Evolutionary conservation across 2,329 filamentous ascomycete genomes (phyloP).

Genomic region (Apiospora marii): DNA sequence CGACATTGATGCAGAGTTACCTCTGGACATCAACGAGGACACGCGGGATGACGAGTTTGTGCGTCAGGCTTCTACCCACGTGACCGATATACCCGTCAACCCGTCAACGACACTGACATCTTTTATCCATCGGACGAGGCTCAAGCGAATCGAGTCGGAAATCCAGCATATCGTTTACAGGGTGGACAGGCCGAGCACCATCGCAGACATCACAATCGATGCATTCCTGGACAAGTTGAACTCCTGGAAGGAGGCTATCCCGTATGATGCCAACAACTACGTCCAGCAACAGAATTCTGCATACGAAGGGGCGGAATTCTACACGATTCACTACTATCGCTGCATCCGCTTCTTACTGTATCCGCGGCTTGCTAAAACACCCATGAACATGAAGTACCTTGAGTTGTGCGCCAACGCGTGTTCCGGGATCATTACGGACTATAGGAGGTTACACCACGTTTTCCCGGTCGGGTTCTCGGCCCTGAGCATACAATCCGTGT

Average conservation of each 20-base stretch:
- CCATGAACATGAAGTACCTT: slow-evolving; percentile 40
- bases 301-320: slow-evolving; percentile 40
- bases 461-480: slow-evolving; percentile 43
- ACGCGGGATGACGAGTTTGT: slow-evolving; percentile 36
- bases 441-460: slow-evolving; percentile 38
- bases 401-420: slow-evolving; percentile 39
- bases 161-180: slow-evolving; percentile 41
- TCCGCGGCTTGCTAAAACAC: slow-evolving; percentile 38
- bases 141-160: slow-evolving; percentile 42
- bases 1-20: slow-evolving; percentile 41
- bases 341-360: slow-evolving; percentile 40
- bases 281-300: slow-evolving; percentile 37
- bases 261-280: slow-evolving; percentile 37
- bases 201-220: slow-evolving; percentile 36
- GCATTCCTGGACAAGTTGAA: slow-evolving; percentile 37
- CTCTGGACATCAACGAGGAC: slow-evolving; percentile 40
- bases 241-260: slow-evolving; percentile 39
- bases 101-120: slow-evolving; percentile 39
- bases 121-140: slow-evolving; percentile 40
- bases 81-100: slow-evolving; percentile 34
- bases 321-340: slow-evolving; percentile 42
- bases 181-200: slow-evolving; percentile 36
- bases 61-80: slow-evolving; percentile 35
- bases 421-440: slow-evolving; percentile 39
- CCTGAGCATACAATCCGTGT: slow-evolving; percentile 42